These are phyloP conservation scores for Medakamo hakoo DNA, from an alignment of 139 green algal species.

Conservation along the genomic window DNA sequence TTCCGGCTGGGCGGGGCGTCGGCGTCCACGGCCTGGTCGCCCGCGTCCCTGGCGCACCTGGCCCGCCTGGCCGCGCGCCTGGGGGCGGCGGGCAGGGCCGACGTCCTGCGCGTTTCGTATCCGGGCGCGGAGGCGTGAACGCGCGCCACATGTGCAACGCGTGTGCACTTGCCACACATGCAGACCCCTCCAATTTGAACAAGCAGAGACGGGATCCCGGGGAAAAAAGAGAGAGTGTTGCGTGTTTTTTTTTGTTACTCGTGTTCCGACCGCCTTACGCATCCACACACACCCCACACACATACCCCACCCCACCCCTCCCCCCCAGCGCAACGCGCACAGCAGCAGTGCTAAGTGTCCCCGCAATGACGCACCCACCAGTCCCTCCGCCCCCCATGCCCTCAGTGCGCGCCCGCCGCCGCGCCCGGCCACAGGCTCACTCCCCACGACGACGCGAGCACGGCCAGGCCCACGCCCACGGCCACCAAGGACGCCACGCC, in stretches of 20 bases:
- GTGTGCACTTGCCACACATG: too few species aligned
- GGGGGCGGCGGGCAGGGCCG: not conserved
- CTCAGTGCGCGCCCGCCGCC: not conserved
- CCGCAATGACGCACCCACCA: not conserved
- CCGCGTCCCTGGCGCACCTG: slow-evolving; percentile 6
- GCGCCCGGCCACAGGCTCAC: slow-evolving; percentile 39
- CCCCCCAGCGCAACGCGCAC: too few species aligned
- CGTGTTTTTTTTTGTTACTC: too few species aligned
- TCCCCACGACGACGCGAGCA: slow-evolving; percentile 42
- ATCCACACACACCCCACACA: too few species aligned
- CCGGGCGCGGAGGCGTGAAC: slow-evolving; percentile 2
- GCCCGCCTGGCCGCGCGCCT: slow-evolving; percentile 1
- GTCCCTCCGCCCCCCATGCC: too few species aligned
- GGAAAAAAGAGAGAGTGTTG: too few species aligned
- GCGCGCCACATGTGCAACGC: too few species aligned
- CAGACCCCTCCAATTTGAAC: too few species aligned
- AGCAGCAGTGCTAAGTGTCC: too few species aligned
- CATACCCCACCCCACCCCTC: too few species aligned
- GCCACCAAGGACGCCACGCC: slow-evolving; percentile 42
- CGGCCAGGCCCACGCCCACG: slow-evolving; percentile 44
- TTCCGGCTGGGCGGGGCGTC: slow-evolving; percentile 16
- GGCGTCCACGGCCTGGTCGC: slow-evolving; percentile 6
- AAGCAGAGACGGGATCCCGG: too few species aligned
- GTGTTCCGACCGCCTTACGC: too few species aligned
- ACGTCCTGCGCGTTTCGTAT: slow-evolving; percentile 13